Conservation (phyloP, 2,329 filamentous ascomycete genomes). For the Fusarium sp. region DNA sequence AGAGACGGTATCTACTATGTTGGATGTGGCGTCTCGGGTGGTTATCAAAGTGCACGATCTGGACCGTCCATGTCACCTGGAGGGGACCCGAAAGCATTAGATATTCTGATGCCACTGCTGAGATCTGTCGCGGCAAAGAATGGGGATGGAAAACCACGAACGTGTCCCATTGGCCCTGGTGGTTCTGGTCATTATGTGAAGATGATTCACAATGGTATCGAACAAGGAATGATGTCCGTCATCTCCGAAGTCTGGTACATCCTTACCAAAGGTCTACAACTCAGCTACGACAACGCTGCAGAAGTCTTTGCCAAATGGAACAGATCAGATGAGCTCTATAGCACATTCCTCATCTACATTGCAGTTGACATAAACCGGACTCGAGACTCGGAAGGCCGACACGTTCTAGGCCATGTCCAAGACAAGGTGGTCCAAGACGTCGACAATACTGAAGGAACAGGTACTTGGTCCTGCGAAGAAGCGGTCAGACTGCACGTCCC, state of each 20-base stretch:
- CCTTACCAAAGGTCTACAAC: neutral
- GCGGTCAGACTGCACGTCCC: neutral
- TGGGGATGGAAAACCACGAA: fast-evolving
- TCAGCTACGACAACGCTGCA: neutral
- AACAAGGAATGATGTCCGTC: conserved; percentile 74
- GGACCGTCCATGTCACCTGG: conserved; percentile 3
- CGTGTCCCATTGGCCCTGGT: neutral
- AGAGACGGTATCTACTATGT: neutral
- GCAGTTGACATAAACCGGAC: neutral
- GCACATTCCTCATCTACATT: neutral
- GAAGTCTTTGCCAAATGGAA: neutral
- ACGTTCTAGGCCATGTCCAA: neutral
- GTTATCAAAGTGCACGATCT: neutral
- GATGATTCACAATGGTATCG: conserved; percentile 81
- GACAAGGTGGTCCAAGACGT: neutral
- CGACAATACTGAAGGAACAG: conserved; percentile 4
- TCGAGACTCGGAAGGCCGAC: fast-evolving
- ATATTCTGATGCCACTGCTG: neutral
- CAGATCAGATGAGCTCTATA: neutral
- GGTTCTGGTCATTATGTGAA: conserved; percentile 74
- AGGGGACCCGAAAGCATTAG: neutral
- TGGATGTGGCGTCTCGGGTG: neutral
- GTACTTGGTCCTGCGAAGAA: conserved; percentile 9
- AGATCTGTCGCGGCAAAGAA: neutral
- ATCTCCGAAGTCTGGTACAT: conserved; percentile 7